Evolutionary conservation across 225 moss, liverwort and hornwort genomes (phyloP).

Genomic region (Physcomitrium patens): DNA sequence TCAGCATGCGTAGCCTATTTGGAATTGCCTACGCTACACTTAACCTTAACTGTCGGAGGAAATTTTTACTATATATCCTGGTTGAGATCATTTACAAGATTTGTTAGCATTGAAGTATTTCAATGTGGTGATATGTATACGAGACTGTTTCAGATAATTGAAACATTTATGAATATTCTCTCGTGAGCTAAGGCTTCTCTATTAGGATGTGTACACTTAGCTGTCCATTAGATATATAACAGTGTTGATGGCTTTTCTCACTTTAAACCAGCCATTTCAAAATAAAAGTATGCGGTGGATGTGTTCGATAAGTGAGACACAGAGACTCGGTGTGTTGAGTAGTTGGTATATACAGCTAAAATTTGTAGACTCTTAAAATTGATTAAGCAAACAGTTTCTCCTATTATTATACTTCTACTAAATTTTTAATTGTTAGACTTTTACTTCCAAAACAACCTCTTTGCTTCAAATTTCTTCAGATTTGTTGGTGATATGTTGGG

Average conservation of each 20-base stretch:
- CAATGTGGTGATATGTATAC: not conserved
- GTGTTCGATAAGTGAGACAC: too few relatives aligned
- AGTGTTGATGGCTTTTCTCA: not conserved
- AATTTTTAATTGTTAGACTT: not conserved
- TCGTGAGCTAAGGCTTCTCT: not conserved
- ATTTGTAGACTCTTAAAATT: not conserved
- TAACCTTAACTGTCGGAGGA: not conserved
- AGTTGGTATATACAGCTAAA: conserved; percentile 10
- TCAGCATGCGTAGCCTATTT: not conserved
- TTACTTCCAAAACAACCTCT: not conserved
- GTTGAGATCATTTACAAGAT: not conserved
- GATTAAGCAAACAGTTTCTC: not conserved
- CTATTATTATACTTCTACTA: not conserved
- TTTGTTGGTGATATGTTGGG: not conserved
- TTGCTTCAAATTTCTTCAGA: conserved; percentile 18
- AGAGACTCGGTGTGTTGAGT: not conserved
- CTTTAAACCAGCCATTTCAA: not conserved
- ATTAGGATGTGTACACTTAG: not conserved
- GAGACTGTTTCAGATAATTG: not conserved
- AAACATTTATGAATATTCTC: not conserved
- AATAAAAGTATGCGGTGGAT: not conserved
- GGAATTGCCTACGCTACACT: conserved; percentile 5
- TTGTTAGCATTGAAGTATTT: conserved; percentile 7
- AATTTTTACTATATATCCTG: conserved; percentile 4
- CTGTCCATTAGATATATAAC: not conserved